These are phyloP conservation scores for Hypoxylon lenormandii DNA, from an alignment of 495 filamentous ascomycete genomes.

Conservation along the genomic window DNA sequence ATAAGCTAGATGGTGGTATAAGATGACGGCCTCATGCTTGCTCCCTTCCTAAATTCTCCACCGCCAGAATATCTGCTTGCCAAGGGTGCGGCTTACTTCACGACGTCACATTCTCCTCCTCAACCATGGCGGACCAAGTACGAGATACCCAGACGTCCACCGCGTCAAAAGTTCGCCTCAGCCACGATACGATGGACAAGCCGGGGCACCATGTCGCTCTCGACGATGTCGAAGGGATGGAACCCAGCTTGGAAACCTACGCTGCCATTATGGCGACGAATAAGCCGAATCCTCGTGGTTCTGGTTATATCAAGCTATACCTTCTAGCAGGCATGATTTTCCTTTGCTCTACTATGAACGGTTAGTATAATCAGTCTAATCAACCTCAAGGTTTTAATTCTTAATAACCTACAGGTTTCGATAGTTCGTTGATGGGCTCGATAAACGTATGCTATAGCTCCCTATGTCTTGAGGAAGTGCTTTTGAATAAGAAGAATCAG, in stretches of 20 bases:
- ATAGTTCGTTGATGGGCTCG: conserved; percentile 52
- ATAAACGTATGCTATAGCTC: conserved; percentile 45
- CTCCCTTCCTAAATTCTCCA: background rate
- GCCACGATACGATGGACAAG: conserved; percentile 30
- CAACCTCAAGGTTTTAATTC: background rate
- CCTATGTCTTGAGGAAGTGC: background rate
- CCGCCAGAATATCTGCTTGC: background rate
- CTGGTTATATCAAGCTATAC: conserved; percentile 48
- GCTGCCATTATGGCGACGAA: conserved; percentile 49
- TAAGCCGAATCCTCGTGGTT: conserved; percentile 44
- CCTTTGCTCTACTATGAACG: conserved; percentile 51
- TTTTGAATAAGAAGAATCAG: no score
- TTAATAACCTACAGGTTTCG: conserved; percentile 43
- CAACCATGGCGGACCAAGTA: conserved; percentile 25
- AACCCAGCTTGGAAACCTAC: conserved; percentile 42
- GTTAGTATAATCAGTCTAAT: conserved; percentile 16
- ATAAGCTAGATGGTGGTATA: conserved; percentile 10
- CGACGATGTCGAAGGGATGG: conserved; percentile 32
- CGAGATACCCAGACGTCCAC: conserved; percentile 7
- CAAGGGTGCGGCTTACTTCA: background rate
- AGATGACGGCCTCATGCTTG: conserved; percentile 18
- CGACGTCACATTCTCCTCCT: background rate
- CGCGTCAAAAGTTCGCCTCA: conserved; percentile 20
- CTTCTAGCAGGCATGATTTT: conserved; percentile 46
- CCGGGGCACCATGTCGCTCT: conserved; percentile 1